Base-by-base conservation (phyloP, 139 green algal species). In the Haematococcus lacustris region DNA sequence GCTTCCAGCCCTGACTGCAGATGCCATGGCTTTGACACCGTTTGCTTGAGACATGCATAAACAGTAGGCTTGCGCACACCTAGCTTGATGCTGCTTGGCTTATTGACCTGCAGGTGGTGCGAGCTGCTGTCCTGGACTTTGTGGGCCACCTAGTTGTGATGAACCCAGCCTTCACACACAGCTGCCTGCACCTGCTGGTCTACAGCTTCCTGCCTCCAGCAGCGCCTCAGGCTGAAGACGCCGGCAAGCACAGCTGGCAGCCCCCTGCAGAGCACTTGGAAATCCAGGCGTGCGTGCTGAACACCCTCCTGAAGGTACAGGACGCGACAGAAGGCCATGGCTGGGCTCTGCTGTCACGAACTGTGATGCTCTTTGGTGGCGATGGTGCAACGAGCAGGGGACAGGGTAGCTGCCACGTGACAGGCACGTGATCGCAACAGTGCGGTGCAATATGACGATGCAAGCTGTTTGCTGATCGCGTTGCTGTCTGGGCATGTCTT, bases 121-220 rank as follows among this genome's bases (percentile, higher is more conserved):
- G 87, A 1, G 33, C 62, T 4, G 79, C 81, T 1, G 59, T 86
- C 33, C 68, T 94, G 70, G 79, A 91, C 30, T 76, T 92, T 33
- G 51, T 91, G 21, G 71, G 73, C 3, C 84, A 91, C 51, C 28
- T 92, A 51, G 77, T 92, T 25, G 83, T 92, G 0, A 78, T 85
- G 32, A 91, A 88, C 66, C 71, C 85, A 62, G 75, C 78, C 2
- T 86, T 92, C 76, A 80, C 85, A 1, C 83, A 87, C 38, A 80
- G 79, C 37, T 90, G 83, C 78, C 73, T 94, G 33, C 84, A 91
- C 79, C 76, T 93, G 53, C 61, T 93, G 62, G 68, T 82, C 38
- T 82, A 85, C 74, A 78, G 59, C 68, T 74, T 93, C 71, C 66
- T 86, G 50, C 87, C 87, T 0, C 82, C 85, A 26, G 81, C 82